Conservation (phyloP, 768 basidiomycete species). For the Pleurotus salmoneostramineus region DNA sequence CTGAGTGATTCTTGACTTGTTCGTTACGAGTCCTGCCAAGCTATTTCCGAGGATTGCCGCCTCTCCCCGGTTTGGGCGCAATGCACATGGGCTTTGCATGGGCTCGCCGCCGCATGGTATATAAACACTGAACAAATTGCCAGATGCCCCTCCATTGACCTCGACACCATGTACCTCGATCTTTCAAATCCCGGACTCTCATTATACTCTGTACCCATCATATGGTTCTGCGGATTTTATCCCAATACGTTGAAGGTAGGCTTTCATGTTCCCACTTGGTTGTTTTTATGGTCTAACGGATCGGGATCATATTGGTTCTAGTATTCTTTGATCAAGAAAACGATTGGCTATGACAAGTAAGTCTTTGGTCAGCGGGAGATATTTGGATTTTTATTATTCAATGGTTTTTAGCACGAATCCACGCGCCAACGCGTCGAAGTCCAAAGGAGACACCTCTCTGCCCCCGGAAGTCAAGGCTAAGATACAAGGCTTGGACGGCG, state of each 20-base stretch:
- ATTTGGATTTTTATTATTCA: background rate
- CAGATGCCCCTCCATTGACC: background rate
- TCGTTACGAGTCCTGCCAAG: too few relatives aligned
- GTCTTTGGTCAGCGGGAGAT: background rate
- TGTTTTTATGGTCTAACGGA: background rate
- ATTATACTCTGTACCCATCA: slow-evolving; percentile 33
- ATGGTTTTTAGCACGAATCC: slow-evolving; percentile 13
- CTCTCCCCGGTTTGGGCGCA: too few relatives aligned
- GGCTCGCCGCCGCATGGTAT: background rate
- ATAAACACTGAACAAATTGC: background rate
- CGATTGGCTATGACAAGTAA: slow-evolving; percentile 18
- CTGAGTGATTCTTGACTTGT: too few relatives aligned
- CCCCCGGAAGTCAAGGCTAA: slow-evolving; percentile 14
- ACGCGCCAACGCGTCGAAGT: slow-evolving; percentile 14
- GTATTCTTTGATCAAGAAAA: slow-evolving; percentile 7
- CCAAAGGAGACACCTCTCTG: slow-evolving; percentile 12
- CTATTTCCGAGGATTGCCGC: too few relatives aligned
- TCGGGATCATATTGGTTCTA: background rate
- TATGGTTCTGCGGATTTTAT: slow-evolving; percentile 29
- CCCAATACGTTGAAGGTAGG: slow-evolving; percentile 25
- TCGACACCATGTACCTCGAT: background rate
- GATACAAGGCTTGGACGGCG: slow-evolving; percentile 16
- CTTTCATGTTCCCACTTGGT: background rate
- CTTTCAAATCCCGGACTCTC: background rate
- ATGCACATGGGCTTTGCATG: too few relatives aligned